Evolutionary conservation across 2,329 filamentous ascomycete genomes (phyloP), one percentile per base, ranked within the genome.

Genomic region (Apiospora koreana): DNA sequence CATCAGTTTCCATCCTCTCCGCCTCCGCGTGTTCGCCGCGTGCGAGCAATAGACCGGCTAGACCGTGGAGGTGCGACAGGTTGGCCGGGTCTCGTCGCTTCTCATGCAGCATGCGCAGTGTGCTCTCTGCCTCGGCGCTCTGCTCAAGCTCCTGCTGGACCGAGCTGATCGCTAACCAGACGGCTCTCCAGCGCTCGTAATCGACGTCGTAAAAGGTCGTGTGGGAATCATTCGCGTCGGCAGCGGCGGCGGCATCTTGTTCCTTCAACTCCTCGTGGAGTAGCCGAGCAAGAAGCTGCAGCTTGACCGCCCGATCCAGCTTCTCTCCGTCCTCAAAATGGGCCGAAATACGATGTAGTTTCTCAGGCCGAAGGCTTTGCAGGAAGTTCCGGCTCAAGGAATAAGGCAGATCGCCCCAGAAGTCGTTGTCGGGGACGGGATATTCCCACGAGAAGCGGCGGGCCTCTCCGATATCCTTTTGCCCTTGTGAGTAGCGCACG

Each of bases 391-490:
- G 65, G 54, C 64, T 69, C 18, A 68, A 25, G 48, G 9, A 25
- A 65, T 62, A 73, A 9, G 67, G 42, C 2, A 73, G 7, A 43
- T 70, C 68, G 64, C 68, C 25, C 72, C 72, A 73, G 68, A 73
- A 73, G 21, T 42, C 38, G 64, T 72, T 73, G 8, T 69, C 69
- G n/a, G 72, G 72, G 16, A 73, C 68, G 3, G 71, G 67, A 21
- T 69, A 58, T 46, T 73, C 73, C 73, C 71, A 74, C 3, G 69
- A 68, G 65, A 73, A 71, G 42, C 65, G 42, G 31, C 68, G 54
- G 65, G 70, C 72, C 16, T 68, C 35, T 67, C 54, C 65, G 14
- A 68, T 69, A 21, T 68, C 50, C 35, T 65, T 58, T 43, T 31
- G 38, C 38, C 31, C 43, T 50, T 69, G 62, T 8, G 69, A 69